Evolutionary conservation across 176 grass and related monocot genomes (phyloP).

Genomic region (Triticum urartu): DNA sequence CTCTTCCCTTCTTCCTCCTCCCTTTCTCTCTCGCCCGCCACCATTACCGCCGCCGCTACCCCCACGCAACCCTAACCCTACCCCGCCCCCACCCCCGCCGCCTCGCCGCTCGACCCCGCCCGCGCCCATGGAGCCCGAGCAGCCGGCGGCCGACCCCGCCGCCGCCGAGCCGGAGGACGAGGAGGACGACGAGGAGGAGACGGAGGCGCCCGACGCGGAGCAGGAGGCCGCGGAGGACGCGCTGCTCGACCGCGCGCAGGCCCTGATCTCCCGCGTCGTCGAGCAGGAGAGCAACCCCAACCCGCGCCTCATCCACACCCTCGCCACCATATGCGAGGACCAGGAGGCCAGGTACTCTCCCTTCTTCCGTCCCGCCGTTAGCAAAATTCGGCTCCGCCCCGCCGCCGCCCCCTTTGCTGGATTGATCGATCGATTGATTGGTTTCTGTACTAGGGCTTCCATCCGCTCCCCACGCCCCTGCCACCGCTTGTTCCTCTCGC

Average conservation of each 20-base stretch:
- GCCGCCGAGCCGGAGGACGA: background rate
- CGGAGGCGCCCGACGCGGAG: background rate
- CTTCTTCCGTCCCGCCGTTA: background rate
- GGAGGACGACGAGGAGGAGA: background rate
- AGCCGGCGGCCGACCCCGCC: background rate
- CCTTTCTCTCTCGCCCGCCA: background rate
- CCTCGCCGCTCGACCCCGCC: background rate
- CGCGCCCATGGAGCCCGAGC: background rate
- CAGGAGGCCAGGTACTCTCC: conserved; percentile 54
- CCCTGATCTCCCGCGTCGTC: conserved; percentile 52
- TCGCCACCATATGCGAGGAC: conserved; percentile 70
- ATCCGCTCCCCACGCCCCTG: too few species aligned
- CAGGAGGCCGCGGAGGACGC: conserved; percentile 21
- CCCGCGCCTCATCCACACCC: conserved; percentile 79
- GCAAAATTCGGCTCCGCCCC: background rate
- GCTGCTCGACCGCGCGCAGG: conserved; percentile 57
- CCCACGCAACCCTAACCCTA: conserved; percentile 37
- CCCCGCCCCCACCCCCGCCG: background rate
- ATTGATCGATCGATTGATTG: background rate
- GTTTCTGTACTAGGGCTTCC: background rate
- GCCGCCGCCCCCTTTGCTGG: background rate
- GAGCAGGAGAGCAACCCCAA: conserved; percentile 65
- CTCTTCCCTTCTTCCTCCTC: background rate
- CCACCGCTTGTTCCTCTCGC: too few species aligned
- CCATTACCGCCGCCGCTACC: background rate